phyloP scores from a whole-genome alignment of 1,284 basidiomycete species.

The Phellopilus nigrolimitatus region DNA sequence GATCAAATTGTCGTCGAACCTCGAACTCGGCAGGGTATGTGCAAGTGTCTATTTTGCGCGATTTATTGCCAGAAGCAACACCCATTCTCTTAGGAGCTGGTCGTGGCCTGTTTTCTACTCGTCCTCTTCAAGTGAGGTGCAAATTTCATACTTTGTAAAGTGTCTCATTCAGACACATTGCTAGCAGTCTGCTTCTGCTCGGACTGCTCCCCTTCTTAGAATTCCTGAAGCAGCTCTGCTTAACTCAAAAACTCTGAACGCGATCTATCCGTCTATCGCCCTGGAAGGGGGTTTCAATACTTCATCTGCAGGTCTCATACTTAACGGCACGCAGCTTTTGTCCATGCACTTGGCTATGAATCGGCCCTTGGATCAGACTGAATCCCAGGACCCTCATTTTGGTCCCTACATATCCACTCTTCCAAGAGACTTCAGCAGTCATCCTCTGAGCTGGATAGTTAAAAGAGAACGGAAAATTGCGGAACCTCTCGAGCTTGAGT shows the following conservation, averaged over 20 bases:
- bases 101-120: slow-evolving; percentile 61
- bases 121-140: slow-evolving; percentile 39
- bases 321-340: slow-evolving; percentile 54
- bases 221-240: slow-evolving; percentile 67
- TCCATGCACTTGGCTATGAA: slow-evolving; percentile 46
- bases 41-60: no score
- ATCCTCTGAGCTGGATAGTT: slow-evolving; percentile 75
- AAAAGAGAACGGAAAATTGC: slow-evolving; percentile 24
- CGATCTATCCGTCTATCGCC: slow-evolving; percentile 40
- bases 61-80: no score
- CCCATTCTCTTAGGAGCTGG: slow-evolving; percentile 54
- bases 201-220: slow-evolving; percentile 47
- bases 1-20: slow-evolving; percentile 42
- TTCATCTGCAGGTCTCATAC: slow-evolving; percentile 22
- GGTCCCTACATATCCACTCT: slow-evolving; percentile 73
- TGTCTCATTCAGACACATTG: background rate
- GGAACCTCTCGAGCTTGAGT: slow-evolving; percentile 21
- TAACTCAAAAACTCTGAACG: slow-evolving; percentile 60
- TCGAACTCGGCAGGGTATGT: slow-evolving; percentile 26
- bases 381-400: slow-evolving; percentile 56
- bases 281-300: slow-evolving; percentile 8
- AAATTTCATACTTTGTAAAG: background rate
- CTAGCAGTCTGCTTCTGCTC: slow-evolving; percentile 48
- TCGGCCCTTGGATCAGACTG: slow-evolving; percentile 28
- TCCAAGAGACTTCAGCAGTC: slow-evolving; percentile 61